Evolutionary conservation across 2,329 filamentous ascomycete genomes (phyloP).

Genomic region (Fonsecaea pedrosoi): DNA sequence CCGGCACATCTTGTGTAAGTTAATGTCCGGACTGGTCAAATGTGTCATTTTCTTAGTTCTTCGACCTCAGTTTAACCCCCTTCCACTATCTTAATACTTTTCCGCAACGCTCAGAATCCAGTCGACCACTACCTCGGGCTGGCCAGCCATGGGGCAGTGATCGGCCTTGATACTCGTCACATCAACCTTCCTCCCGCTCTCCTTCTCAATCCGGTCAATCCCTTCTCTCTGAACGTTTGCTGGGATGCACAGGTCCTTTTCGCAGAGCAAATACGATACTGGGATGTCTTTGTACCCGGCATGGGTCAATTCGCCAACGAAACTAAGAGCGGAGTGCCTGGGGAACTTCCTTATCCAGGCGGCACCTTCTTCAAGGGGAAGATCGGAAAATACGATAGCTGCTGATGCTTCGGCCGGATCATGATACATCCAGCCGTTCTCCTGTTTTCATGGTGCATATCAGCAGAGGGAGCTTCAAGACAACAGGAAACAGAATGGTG

Average conservation of each 20-base stretch:
- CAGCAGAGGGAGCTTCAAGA: neutral
- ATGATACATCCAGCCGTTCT: conserved; percentile 35
- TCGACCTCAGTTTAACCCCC: neutral
- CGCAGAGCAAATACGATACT: conserved; percentile 46
- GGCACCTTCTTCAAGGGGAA: conserved; percentile 31
- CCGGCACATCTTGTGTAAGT: neutral
- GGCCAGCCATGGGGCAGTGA: conserved; percentile 42
- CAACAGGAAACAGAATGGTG: neutral
- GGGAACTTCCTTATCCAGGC: conserved; percentile 34
- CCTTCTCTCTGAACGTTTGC: conserved; percentile 42
- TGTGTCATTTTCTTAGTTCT: neutral
- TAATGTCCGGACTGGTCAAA: neutral
- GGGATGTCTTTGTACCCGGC: conserved; percentile 46
- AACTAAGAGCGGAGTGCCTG: conserved; percentile 43
- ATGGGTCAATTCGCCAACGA: conserved; percentile 43
- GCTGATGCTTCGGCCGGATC: conserved; percentile 14
- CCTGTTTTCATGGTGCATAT: conserved; percentile 16
- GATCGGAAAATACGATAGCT: conserved; percentile 12
- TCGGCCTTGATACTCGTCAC: conserved; percentile 44
- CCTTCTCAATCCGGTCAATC: conserved; percentile 45
- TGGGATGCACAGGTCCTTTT: conserved; percentile 43
- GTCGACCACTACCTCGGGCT: conserved; percentile 39
- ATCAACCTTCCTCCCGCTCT: conserved; percentile 44
- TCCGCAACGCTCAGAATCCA: conserved; percentile 25
- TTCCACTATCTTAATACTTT: conserved; percentile 5